These are phyloP conservation scores for Microbotryum violaceum DNA, from an alignment of 1,284 basidiomycete genomes.

Conservation along the genomic window DNA sequence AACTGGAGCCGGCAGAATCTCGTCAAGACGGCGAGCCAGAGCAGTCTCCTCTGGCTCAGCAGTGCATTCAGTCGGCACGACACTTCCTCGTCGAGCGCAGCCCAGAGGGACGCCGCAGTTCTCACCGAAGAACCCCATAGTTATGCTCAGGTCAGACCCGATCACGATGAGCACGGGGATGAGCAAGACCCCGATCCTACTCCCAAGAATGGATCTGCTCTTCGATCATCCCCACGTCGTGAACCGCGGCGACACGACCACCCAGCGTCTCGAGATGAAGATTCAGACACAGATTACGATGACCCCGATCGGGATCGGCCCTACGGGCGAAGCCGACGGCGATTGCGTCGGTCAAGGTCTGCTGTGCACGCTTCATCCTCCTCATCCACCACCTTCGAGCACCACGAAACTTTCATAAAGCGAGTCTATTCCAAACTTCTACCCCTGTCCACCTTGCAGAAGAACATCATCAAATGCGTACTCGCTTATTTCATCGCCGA, in stretches of 20 bases:
- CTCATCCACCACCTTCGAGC: not conserved
- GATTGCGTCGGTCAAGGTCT: not conserved
- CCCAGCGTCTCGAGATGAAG: not conserved
- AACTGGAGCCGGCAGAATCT: not conserved
- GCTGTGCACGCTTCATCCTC: not conserved
- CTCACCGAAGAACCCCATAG: not conserved
- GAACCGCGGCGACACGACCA: not conserved
- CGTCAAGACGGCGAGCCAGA: not conserved
- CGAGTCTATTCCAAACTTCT: not conserved
- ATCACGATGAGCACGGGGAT: not conserved
- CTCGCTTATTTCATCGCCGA: constrained; percentile 84
- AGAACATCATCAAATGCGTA: constrained; percentile 80
- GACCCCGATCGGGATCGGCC: not conserved
- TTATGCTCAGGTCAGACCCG: not conserved
- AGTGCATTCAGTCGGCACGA: no score
- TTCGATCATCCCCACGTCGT: not conserved
- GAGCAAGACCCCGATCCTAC: constrained; percentile 6
- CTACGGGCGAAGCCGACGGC: not conserved
- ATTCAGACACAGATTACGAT: not conserved
- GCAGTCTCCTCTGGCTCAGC: not conserved
- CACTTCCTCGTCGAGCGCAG: no score
- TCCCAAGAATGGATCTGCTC: not conserved
- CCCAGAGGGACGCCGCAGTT: no score
- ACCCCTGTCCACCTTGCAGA: constrained; percentile 28
- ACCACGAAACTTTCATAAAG: not conserved